phyloP scores from a whole-genome alignment of 805 yeast species.

The Metschnikowia rubicola region DNA sequence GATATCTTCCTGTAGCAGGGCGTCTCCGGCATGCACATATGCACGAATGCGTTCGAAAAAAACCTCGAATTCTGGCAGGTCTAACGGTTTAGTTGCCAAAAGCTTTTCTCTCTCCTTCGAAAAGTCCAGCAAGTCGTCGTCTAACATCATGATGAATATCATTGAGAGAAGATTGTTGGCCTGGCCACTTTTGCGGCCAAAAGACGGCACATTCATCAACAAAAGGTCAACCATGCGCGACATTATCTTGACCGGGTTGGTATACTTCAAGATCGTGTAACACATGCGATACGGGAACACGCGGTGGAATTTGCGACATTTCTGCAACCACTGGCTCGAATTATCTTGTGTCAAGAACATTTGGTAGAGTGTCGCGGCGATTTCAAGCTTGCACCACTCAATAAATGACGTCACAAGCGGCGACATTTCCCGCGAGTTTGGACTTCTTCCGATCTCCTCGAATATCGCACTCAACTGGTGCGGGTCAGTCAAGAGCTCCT shows the following conservation, averaged over 20 bases:
- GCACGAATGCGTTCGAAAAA: conserved; percentile 38
- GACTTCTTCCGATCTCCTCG: conserved; percentile 57
- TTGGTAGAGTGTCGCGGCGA: conserved; percentile 82
- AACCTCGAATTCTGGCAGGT: conserved; percentile 28
- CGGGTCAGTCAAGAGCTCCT: conserved; percentile 45
- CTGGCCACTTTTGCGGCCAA: conserved; percentile 17
- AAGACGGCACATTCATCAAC: conserved; percentile 47
- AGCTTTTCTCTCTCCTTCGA: conserved; percentile 47
- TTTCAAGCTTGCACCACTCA: conserved; percentile 78
- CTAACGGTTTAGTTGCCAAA: conserved; percentile 39
- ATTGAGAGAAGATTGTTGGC: conserved; percentile 56
- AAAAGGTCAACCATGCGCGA: conserved; percentile 77
- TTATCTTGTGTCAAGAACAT: conserved; percentile 77
- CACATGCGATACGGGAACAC: conserved; percentile 78
- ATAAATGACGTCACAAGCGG: conserved; percentile 66
- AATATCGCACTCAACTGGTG: conserved; percentile 61
- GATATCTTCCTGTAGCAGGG: conserved; percentile 31
- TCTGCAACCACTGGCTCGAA: conserved; percentile 70
- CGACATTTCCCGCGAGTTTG: conserved; percentile 54
- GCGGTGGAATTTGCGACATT: conserved; percentile 66
- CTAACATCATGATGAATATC: conserved; percentile 65
- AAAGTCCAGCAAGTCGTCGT: conserved; percentile 67
- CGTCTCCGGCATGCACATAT: conserved; percentile 50
- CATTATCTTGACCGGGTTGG: conserved; percentile 84
- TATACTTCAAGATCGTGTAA: conserved; percentile 70